Evolutionary conservation across 768 basidiomycete species (phyloP), one percentile per base, ranked within the genome.

Genomic region (Lanmaoa rubissima): DNA sequence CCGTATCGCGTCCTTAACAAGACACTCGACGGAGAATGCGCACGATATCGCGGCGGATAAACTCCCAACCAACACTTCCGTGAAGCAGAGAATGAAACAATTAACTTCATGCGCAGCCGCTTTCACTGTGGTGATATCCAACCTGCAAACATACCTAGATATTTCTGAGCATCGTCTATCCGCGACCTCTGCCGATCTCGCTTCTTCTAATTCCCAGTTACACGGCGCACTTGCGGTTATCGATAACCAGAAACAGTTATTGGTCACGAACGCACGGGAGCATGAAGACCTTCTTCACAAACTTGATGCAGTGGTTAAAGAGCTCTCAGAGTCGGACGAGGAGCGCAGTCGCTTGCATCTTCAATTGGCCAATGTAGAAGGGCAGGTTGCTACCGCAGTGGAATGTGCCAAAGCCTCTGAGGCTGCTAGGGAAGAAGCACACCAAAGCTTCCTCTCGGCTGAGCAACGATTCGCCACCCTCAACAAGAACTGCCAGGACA

Each of bases 401-500:
- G 70, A 71, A 40, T 70, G 73, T 36, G 43, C 73, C n/a, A 67
- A 71, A 16, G 61, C 63, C 8, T 58, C 73, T 14, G 75, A 74
- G 51, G 64, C 61, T 35, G 72, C 72, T 32, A 71, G 74, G 42
- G 71, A 75, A 45, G 76, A 79, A 42, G 66, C 68, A 31, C 67
- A 74, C 13, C 73, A 61, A 26, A 49, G 42, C 19, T 61, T 69
- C 19, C 62, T 69, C n/a, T 56, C 67, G 51, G 58, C 61, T 1
- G 75, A 80, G 59, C 69, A 73, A 9, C 79, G 76, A 43, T 66
- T 88, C 11, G 57, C 67, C 6, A 77, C 77, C n/a, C 64, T 81
- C 21, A 74, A 74, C 6, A 74, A 78, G 48, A 69, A 78, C 16
- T 76, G 84, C 14, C 81, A 86, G 44, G 76, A 81, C 40, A 72